phyloP scores from a whole-genome alignment of 2,329 filamentous ascomycete species.

The Chaetomium globosum region DNA sequence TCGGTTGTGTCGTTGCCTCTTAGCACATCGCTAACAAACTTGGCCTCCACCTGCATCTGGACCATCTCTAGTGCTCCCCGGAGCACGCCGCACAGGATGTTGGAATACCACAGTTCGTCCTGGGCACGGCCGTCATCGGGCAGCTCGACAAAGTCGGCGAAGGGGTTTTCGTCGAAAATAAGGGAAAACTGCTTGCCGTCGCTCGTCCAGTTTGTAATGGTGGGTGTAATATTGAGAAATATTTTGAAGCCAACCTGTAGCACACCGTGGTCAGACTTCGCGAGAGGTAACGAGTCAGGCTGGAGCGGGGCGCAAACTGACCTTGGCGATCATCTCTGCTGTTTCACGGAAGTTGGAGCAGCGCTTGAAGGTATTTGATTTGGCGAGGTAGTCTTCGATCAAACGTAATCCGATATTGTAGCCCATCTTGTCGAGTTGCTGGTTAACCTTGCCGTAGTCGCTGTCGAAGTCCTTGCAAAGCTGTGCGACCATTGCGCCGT shows the following conservation, averaged over 20 bases:
- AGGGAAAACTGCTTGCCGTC: slow-evolving; percentile 97
- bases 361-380: slow-evolving; percentile 83
- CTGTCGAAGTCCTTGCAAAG: slow-evolving; percentile 94
- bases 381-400: slow-evolving; percentile 97
- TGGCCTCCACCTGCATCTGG: slow-evolving; percentile 97
- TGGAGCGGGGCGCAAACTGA: slow-evolving; percentile 43
- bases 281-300: neutral
- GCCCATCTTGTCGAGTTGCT: slow-evolving; percentile 97
- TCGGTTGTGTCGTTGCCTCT: slow-evolving; percentile 95
- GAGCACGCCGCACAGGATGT: slow-evolving; percentile 91
- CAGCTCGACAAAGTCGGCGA: slow-evolving; percentile 96
- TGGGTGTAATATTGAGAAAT: slow-evolving; percentile 94
- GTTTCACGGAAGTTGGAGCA: slow-evolving; percentile 95
- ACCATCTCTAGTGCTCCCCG: slow-evolving; percentile 96
- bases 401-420: slow-evolving; percentile 96
- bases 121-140: slow-evolving; percentile 94
- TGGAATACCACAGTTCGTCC: slow-evolving; percentile 97
- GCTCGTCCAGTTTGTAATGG: slow-evolving; percentile 91
- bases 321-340: slow-evolving; percentile 94
- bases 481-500: slow-evolving; percentile 95
- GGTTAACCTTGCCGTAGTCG: slow-evolving; percentile 94
- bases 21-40: slow-evolving; percentile 92
- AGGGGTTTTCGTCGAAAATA: slow-evolving; percentile 93
- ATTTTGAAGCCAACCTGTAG: slow-evolving; percentile 94
- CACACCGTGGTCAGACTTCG: neutral